These are phyloP conservation scores for Breynia disticha DNA, from an alignment of 441 rosid species.

Conservation along the genomic window DNA sequence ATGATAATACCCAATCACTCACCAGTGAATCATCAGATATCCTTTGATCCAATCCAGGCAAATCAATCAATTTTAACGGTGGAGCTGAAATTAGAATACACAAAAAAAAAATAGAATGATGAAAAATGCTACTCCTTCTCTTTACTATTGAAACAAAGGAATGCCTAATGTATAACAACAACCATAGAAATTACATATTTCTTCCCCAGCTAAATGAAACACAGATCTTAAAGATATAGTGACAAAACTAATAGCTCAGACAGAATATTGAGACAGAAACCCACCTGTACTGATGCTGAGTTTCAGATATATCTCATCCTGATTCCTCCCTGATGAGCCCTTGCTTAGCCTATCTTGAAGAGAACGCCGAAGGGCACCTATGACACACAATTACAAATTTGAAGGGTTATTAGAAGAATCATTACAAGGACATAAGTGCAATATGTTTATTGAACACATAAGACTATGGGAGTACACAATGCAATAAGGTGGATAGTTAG, in stretches of 20 bases:
- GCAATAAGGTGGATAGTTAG: not conserved
- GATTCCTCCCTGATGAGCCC: slow-evolving; percentile 65
- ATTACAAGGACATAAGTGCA: not conserved
- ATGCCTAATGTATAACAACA: too few species aligned
- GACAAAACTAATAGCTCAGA: not conserved
- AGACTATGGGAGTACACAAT: not conserved
- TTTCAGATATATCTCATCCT: slow-evolving; percentile 77
- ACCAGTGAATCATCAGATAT: slow-evolving; percentile 79
- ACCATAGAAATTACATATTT: too few species aligned
- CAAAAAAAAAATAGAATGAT: not conserved
- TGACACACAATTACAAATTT: slow-evolving; percentile 14
- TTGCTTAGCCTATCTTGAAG: slow-evolving; percentile 85
- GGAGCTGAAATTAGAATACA: slow-evolving; percentile 50
- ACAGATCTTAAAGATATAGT: not conserved
- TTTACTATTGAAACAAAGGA: not conserved
- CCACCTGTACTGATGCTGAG: slow-evolving; percentile 81
- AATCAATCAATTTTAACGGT: slow-evolving; percentile 71
- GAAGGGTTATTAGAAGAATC: slow-evolving; percentile 14
- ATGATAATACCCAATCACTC: slow-evolving; percentile 16
- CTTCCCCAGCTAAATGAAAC: too few species aligned
- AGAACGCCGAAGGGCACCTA: slow-evolving; percentile 90
- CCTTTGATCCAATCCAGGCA: slow-evolving; percentile 95
- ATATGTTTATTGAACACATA: not conserved
- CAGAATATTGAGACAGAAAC: not conserved
- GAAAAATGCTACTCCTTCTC: not conserved